Evolutionary conservation across 495 filamentous ascomycete species (phyloP).

Genomic region (Ramalina peruviana): DNA sequence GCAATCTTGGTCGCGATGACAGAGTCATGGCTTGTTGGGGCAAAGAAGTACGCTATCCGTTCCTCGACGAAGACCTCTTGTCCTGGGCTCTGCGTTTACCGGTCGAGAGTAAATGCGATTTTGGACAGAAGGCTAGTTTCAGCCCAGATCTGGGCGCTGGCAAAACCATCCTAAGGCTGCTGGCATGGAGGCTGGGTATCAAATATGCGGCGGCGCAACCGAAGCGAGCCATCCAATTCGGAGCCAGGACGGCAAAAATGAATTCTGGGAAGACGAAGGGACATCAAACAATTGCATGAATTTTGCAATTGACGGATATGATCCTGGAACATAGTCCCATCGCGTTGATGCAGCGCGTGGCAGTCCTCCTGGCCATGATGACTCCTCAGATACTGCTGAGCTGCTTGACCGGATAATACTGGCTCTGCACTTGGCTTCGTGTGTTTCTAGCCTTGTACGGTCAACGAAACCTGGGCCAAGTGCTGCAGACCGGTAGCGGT

Average conservation of each 20-base stretch:
- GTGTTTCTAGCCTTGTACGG: background rate
- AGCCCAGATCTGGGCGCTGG: conserved; percentile 41
- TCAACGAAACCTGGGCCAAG: background rate
- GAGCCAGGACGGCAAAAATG: conserved; percentile 76
- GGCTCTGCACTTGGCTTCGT: conserved; percentile 3
- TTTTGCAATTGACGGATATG: conserved; percentile 1
- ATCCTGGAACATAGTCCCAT: background rate
- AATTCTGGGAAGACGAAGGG: conserved; percentile 59
- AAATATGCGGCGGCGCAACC: conserved; percentile 58
- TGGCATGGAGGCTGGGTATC: conserved; percentile 67
- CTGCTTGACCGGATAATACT: conserved; percentile 3
- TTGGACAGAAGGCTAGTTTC: conserved; percentile 15
- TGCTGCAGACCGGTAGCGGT: conserved; percentile 7
- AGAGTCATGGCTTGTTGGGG: conserved; percentile 82
- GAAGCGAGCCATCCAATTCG: conserved; percentile 89
- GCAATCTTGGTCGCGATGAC: conserved; percentile 91
- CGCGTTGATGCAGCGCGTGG: background rate
- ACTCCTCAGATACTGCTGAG: conserved; percentile 26
- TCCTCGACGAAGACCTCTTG: conserved; percentile 74
- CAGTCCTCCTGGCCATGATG: conserved; percentile 15
- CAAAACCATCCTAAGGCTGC: conserved; percentile 66
- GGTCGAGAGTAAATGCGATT: conserved; percentile 72
- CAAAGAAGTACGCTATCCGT: conserved; percentile 84
- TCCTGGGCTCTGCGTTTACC: conserved; percentile 60
- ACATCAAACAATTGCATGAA: conserved; percentile 37